These are phyloP conservation scores for Kodamaea neixiangensis DNA, from an alignment of 805 yeast species.

Conservation along the genomic window DNA sequence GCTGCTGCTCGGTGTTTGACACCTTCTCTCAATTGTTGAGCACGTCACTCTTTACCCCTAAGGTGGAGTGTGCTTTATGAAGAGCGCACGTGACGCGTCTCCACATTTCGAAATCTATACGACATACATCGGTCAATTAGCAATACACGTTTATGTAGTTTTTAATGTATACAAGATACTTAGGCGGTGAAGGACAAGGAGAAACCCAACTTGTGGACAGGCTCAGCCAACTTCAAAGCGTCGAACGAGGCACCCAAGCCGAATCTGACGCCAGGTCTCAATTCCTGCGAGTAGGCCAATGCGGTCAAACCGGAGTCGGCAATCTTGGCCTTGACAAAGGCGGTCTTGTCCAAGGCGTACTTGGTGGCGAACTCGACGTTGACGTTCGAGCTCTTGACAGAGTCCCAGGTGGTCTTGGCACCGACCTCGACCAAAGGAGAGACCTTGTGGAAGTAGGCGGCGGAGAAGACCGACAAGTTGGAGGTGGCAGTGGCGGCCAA, in stretches of 20 bases:
- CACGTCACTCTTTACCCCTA: neutral
- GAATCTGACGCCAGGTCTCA: slow-evolving; percentile 94
- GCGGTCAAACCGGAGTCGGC: slow-evolving; percentile 96
- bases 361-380: slow-evolving; percentile 95
- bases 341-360: slow-evolving; percentile 82
- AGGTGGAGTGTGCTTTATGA: neutral
- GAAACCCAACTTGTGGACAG: slow-evolving; percentile 97
- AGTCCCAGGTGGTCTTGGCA: slow-evolving; percentile 96
- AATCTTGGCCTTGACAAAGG: slow-evolving; percentile 95
- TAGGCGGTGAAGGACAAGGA: slow-evolving; percentile 92
- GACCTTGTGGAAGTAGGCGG: slow-evolving; percentile 96
- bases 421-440: slow-evolving; percentile 92
- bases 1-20: neutral
- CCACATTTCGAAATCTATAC: neutral
- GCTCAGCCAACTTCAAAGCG: slow-evolving; percentile 91
- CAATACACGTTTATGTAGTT: slow-evolving; percentile 4
- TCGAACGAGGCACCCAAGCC: slow-evolving; percentile 98
- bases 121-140: neutral
- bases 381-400: slow-evolving; percentile 77
- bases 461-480: slow-evolving; percentile 86
- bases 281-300: slow-evolving; percentile 88
- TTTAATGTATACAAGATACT: slow-evolving; percentile 15
- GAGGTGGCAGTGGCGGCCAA: slow-evolving; percentile 81
- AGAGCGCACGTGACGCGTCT: too few relatives aligned
- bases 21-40: neutral